Conservation (phyloP, 1,139 yeast genomes). For the Magnusiomyces ingens region DNA sequence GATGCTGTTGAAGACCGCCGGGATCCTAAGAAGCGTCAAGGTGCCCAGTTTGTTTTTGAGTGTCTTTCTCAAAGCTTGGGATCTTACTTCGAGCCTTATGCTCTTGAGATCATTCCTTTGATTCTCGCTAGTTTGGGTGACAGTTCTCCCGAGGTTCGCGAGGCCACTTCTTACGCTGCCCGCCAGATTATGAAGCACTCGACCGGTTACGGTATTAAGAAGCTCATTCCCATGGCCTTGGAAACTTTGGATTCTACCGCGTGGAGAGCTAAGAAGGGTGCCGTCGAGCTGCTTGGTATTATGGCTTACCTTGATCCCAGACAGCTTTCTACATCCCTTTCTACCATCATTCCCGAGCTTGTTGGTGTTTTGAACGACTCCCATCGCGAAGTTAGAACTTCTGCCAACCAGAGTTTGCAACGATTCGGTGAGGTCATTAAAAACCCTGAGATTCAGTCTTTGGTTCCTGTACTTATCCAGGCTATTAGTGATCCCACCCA, state of each 20-base stretch:
- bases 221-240: conserved; percentile 84
- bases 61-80: conserved; percentile 74
- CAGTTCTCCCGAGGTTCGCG: conserved; percentile 73
- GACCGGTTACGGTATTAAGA: conserved; percentile 86
- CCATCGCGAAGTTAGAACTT: conserved; percentile 92
- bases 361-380: conserved; percentile 92
- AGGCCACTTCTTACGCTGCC: conserved; percentile 83
- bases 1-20: conserved; percentile 88
- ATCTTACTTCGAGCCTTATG: conserved; percentile 84
- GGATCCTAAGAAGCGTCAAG: conserved; percentile 68
- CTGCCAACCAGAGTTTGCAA: conserved; percentile 84
- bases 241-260: conserved; percentile 80
- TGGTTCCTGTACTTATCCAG: conserved; percentile 81
- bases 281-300: conserved; percentile 90
- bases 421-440: conserved; percentile 95
- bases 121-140: conserved; percentile 82
- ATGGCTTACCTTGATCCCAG: conserved; percentile 98
- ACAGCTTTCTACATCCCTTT: conserved; percentile 81
- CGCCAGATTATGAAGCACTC: conserved; percentile 84
- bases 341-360: conserved; percentile 89
- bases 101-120: conserved; percentile 77
- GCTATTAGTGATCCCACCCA: conserved; percentile 96
- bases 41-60: conserved; percentile 82
- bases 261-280: conserved; percentile 96
- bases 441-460: conserved; percentile 88